These are phyloP conservation scores for Debaryomyces prosopidis DNA, from an alignment of 805 yeast genomes.

Conservation along the genomic window DNA sequence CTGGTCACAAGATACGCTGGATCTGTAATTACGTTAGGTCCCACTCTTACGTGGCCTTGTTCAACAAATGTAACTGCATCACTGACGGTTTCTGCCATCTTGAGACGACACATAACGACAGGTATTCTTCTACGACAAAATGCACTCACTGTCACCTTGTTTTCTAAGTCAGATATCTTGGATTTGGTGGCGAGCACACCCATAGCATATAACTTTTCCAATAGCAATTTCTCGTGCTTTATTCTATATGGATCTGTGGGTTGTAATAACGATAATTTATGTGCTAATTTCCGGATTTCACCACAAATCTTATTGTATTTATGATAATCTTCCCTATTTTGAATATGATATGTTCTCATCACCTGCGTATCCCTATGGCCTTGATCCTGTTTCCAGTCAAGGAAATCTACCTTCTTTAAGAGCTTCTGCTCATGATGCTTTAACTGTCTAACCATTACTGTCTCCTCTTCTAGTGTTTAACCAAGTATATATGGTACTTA, in stretches of 20 bases:
- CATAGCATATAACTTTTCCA: constrained; percentile 86
- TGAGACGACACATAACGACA: constrained; percentile 89
- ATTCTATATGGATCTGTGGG: constrained; percentile 85
- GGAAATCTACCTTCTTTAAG: constrained; percentile 91
- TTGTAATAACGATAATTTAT: constrained; percentile 78
- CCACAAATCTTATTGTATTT: constrained; percentile 94
- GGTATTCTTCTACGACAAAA: constrained; percentile 90
- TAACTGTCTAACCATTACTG: constrained; percentile 75
- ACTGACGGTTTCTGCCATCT: constrained; percentile 85
- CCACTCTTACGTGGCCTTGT: constrained; percentile 97
- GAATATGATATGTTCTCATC: constrained; percentile 91
- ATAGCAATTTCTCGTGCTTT: constrained; percentile 82
- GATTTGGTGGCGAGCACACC: constrained; percentile 87
- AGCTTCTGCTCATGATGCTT: constrained; percentile 96
- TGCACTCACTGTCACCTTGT: constrained; percentile 88
- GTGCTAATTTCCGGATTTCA: constrained; percentile 81
- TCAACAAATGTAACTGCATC: constrained; percentile 93
- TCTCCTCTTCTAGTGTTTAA: too few relatives aligned
- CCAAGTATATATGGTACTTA: too few relatives aligned
- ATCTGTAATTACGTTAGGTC: constrained; percentile 93
- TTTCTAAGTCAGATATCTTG: constrained; percentile 89
- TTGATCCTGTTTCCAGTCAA: constrained; percentile 96
- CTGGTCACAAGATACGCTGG: constrained; percentile 93
- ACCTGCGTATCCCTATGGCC: constrained; percentile 96
- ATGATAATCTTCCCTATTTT: constrained; percentile 93